Conservation (phyloP, 805 yeast species). For the Starmerella vaccinii region DNA sequence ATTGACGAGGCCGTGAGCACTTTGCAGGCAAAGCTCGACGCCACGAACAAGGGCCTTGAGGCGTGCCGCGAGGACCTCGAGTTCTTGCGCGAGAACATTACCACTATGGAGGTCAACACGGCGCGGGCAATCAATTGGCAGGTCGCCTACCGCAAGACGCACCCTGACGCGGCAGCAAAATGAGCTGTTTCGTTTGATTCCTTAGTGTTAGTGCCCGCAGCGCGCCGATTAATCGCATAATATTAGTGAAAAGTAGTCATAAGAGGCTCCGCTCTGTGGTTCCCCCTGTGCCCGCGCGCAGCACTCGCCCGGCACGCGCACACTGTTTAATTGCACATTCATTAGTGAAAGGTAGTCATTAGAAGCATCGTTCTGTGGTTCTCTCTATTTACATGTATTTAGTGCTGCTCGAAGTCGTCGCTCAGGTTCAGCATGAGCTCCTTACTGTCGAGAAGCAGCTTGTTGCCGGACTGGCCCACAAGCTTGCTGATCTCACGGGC, state of each 20-base stretch:
- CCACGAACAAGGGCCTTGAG: slow-evolving; percentile 49
- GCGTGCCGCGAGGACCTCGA: slow-evolving; percentile 75
- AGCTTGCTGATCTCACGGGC: slow-evolving; percentile 91
- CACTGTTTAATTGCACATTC: too few relatives aligned
- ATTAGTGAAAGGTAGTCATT: too few relatives aligned
- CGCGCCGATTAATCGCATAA: too few relatives aligned
- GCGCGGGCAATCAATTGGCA: slow-evolving; percentile 51
- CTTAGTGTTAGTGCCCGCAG: too few relatives aligned
- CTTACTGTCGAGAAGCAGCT: slow-evolving; percentile 81
- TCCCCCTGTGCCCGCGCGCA: too few relatives aligned
- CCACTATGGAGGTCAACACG: slow-evolving; percentile 96
- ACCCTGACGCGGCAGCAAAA: background rate
- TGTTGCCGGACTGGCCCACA: slow-evolving; percentile 79
- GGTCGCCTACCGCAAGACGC: slow-evolving; percentile 28
- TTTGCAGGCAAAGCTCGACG: slow-evolving; percentile 48
- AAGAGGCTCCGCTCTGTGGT: too few relatives aligned
- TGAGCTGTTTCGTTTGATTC: too few relatives aligned
- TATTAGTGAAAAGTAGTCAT: too few relatives aligned
- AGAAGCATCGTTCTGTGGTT: background rate
- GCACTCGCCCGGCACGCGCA: too few relatives aligned
- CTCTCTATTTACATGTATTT: slow-evolving; percentile 7
- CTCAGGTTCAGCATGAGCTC: slow-evolving; percentile 83
- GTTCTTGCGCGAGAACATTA: slow-evolving; percentile 74
- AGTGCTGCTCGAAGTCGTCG: slow-evolving; percentile 39
- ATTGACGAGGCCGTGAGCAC: slow-evolving; percentile 74